These are phyloP conservation scores for Chrysoporthe austroafricana DNA, from an alignment of 2,329 filamentous ascomycete genomes.

Conservation along the genomic window DNA sequence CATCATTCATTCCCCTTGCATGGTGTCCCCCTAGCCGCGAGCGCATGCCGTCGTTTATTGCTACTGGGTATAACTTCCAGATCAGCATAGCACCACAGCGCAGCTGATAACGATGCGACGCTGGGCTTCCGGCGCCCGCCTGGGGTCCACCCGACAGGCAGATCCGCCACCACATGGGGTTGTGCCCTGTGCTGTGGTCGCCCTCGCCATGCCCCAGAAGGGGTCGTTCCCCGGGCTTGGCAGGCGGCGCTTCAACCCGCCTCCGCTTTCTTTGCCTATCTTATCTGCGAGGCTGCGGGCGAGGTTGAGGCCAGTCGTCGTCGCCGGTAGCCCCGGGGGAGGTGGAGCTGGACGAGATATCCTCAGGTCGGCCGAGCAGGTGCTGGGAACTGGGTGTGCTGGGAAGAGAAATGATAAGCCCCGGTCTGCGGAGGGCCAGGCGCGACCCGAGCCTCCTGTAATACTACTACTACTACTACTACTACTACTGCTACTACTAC, in stretches of 20 bases:
- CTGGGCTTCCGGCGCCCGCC: no score
- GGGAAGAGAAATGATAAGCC: background rate
- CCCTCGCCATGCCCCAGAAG: background rate
- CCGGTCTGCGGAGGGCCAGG: no score
- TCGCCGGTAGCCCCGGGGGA: background rate
- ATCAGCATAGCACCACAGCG: background rate
- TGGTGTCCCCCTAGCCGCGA: no score
- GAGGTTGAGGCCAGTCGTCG: background rate
- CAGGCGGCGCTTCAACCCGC: background rate
- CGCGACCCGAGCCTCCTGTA: no score
- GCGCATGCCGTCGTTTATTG: background rate
- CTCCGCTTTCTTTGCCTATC: constrained; percentile 5
- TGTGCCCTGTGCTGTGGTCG: no score
- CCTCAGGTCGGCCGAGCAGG: background rate
- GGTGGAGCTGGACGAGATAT: background rate
- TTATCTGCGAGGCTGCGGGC: background rate
- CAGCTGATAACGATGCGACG: background rate
- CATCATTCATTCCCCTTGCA: no score
- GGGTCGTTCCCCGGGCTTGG: background rate
- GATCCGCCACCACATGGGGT: no score
- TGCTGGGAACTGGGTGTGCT: no score
- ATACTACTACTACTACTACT: no score
- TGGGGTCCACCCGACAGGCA: no score
- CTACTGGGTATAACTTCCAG: background rate
- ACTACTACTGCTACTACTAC: no score